Percentiles rank a stretch among this genome's conserved stretches.
These are phyloP conservation scores for Boeremia exigua DNA, from an alignment of 2,329 filamentous ascomycete genomes.

Conservation along the genomic window DNA sequence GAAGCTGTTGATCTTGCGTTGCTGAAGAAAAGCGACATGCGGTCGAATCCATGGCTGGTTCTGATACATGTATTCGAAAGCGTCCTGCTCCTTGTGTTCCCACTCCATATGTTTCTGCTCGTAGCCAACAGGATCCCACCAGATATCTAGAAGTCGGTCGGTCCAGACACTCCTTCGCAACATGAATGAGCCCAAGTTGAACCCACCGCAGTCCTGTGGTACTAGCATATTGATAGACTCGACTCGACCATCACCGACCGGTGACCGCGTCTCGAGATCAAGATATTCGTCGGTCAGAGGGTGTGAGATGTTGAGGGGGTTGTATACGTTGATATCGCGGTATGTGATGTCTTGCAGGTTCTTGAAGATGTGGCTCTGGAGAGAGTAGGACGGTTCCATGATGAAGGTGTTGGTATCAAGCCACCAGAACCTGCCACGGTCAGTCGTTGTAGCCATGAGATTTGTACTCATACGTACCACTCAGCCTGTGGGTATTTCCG, in stretches of 20 bases:
- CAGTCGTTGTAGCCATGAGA: constrained; percentile 24
- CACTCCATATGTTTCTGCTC: constrained; percentile 99
- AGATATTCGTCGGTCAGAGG: constrained; percentile 77
- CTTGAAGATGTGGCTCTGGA: constrained; percentile 90
- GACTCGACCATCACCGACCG: constrained; percentile 75
- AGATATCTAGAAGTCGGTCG: constrained; percentile 88
- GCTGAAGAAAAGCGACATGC: constrained; percentile 85
- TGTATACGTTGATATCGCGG: constrained; percentile 95
- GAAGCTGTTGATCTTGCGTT: constrained; percentile 94
- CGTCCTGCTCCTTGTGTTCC: constrained; percentile 99
- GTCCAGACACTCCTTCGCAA: constrained; percentile 85
- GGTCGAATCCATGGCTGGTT: constrained; percentile 92
- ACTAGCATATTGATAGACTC: constrained; percentile 87
- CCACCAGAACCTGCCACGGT: constrained; percentile 91
- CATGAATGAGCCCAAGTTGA: constrained; percentile 97
- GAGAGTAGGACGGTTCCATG: constrained; percentile 92
- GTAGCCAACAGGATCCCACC: constrained; percentile 98
- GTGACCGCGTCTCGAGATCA: constrained; percentile 73
- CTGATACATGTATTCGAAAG: constrained; percentile 87
- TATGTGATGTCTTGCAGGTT: constrained; percentile 76
- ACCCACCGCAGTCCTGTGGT: constrained; percentile 92
- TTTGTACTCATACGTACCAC: constrained; percentile 68
- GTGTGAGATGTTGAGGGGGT: constrained; percentile 91
- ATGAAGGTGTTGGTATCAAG: constrained; percentile 96
- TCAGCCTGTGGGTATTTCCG: constrained; percentile 94